Evolutionary conservation across 2,329 filamentous ascomycete species (phyloP).

Genomic region (Alternaria incomplexa): DNA sequence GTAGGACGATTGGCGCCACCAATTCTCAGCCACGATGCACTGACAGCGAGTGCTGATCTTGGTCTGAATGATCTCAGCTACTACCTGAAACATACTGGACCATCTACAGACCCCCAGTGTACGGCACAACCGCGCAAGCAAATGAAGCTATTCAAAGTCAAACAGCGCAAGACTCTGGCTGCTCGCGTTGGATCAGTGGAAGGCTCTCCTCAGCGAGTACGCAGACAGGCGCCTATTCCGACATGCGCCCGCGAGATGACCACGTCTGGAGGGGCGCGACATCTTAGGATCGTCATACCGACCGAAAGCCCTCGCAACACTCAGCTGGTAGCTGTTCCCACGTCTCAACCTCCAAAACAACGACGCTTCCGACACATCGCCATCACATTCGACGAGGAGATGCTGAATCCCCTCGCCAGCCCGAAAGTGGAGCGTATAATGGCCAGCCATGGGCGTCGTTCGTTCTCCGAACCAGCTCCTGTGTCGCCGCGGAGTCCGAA

Average conservation of each 20-base stretch:
- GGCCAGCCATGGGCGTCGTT: slow-evolving; percentile 15
- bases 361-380: slow-evolving; percentile 22
- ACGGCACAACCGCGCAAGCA: slow-evolving; percentile 19
- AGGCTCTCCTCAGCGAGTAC: slow-evolving; percentile 23
- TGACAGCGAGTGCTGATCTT: slow-evolving; percentile 33
- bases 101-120: slow-evolving; percentile 18
- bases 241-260: slow-evolving; percentile 37
- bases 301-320: slow-evolving; percentile 14
- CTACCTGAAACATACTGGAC: slow-evolving; percentile 42
- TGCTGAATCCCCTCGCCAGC: slow-evolving; percentile 33
- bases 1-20: slow-evolving; percentile 38
- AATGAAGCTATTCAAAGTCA: slow-evolving; percentile 34
- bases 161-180: slow-evolving; percentile 31
- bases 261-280: slow-evolving; percentile 36
- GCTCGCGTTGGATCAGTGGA: slow-evolving; percentile 29
- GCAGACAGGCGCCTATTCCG: slow-evolving; percentile 22
- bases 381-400: slow-evolving; percentile 35
- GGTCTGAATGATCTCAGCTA: slow-evolving; percentile 38
- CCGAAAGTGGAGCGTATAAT: slow-evolving; percentile 25
- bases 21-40: slow-evolving; percentile 40
- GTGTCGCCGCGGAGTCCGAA: slow-evolving; percentile 22
- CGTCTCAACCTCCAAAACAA: slow-evolving; percentile 5
- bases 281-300: slow-evolving; percentile 39
- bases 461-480: slow-evolving; percentile 18
- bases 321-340: slow-evolving; percentile 7